phyloP scores from a whole-genome alignment of 2,329 filamentous ascomycete genomes.

The Fusarium subglutinans region DNA sequence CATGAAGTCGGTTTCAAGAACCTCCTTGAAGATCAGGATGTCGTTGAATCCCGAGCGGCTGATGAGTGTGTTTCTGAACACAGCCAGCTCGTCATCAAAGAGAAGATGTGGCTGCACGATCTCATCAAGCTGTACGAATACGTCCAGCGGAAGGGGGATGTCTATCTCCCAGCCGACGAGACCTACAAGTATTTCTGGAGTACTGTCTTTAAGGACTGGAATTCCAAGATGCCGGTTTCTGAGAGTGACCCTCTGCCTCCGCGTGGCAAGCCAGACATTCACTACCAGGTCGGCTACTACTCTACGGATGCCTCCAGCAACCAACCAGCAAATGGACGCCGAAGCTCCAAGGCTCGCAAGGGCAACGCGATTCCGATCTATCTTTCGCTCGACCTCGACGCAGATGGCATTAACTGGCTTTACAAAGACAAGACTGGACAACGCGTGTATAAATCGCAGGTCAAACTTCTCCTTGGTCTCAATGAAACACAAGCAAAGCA shows the following conservation, averaged over 20 bases:
- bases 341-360: background rate
- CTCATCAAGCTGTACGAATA: background rate
- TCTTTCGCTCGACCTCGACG: background rate
- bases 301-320: background rate
- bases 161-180: background rate
- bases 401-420: background rate
- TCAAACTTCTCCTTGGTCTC: background rate
- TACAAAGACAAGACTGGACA: slow-evolving; percentile 1
- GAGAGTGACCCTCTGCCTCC: background rate
- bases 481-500: background rate
- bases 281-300: background rate
- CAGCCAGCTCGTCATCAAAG: background rate
- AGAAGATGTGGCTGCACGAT: slow-evolving; percentile 9
- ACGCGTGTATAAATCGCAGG: background rate
- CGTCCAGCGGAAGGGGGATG: background rate
- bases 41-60: background rate
- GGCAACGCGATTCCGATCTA: background rate
- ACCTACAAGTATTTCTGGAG: background rate
- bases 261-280: background rate
- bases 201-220: background rate
- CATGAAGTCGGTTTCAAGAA: background rate
- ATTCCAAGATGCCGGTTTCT: background rate
- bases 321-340: background rate
- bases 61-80: background rate
- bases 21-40: background rate